phyloP scores from a whole-genome alignment of 257 asterid genomes.

The Fraxinus cuspidata region DNA sequence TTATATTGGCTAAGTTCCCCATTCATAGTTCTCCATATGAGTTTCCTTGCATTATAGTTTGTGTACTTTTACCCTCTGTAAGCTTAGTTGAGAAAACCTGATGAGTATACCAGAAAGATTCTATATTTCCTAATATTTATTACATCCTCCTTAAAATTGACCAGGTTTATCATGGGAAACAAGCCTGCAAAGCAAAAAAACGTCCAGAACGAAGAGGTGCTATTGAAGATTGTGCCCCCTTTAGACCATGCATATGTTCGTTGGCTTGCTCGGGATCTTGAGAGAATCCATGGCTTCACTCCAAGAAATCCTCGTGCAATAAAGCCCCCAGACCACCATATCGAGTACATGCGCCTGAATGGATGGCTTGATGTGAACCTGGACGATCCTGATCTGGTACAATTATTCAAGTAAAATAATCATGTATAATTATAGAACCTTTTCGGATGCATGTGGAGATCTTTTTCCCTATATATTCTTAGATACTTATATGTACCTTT shows the following conservation, averaged over 20 bases:
- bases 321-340: constrained; percentile 82
- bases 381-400: constrained; percentile 78
- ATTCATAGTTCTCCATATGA: not conserved
- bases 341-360: constrained; percentile 76
- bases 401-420: constrained; percentile 53
- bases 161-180: constrained; percentile 64
- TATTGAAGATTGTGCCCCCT: constrained; percentile 75
- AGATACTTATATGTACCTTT: not conserved
- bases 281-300: constrained; percentile 68
- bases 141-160: constrained; percentile 18
- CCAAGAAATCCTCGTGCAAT: constrained; percentile 67
- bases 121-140: not conserved
- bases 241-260: constrained; percentile 59
- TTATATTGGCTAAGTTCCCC: not conserved
- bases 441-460: not conserved
- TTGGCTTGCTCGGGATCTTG: constrained; percentile 82
- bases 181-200: constrained; percentile 58
- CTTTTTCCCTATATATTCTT: not conserved
- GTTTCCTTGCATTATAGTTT: not conserved
- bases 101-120: not conserved
- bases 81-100: not conserved
- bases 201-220: constrained; percentile 40
- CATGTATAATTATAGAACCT: not conserved
- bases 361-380: constrained; percentile 89
- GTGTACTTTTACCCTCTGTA: not conserved